These are phyloP conservation scores for Aspergillus sp. DNA, from an alignment of 2,329 filamentous ascomycete genomes.

Conservation along the genomic window DNA sequence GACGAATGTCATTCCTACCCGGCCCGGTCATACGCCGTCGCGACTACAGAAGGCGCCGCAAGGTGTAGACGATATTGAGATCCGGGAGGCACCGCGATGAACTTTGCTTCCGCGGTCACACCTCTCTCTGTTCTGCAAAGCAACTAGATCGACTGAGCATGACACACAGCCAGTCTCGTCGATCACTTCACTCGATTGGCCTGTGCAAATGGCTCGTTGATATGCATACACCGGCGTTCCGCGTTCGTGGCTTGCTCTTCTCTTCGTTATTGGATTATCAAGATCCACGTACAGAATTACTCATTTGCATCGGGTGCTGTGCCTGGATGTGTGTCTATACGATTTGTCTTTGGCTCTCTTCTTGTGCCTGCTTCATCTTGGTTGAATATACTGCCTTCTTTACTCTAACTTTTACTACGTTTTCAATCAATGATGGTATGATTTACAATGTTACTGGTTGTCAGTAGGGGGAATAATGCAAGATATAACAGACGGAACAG, in stretches of 20 bases:
- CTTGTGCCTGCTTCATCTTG: constrained; percentile 10
- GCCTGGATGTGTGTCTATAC: constrained; percentile 19
- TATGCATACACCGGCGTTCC: constrained; percentile 28
- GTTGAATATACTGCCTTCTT: constrained; percentile 18
- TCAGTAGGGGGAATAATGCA: background rate
- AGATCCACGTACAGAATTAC: constrained; percentile 10
- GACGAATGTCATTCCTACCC: constrained; percentile 27
- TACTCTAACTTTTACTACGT: background rate
- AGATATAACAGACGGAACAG: background rate
- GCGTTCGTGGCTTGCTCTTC: constrained; percentile 12
- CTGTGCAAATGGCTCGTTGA: background rate
- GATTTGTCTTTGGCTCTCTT: constrained; percentile 8
- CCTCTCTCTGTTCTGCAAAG: background rate
- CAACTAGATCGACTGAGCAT: background rate
- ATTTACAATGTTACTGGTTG: background rate
- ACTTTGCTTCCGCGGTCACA: background rate
- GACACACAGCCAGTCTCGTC: background rate
- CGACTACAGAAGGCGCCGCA: constrained; percentile 30
- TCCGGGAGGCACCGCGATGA: constrained; percentile 31
- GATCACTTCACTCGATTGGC: background rate
- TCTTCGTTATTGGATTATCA: constrained; percentile 4
- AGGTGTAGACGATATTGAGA: constrained; percentile 29
- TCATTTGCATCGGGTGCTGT: constrained; percentile 8
- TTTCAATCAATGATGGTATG: constrained; percentile 11
- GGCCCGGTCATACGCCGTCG: constrained; percentile 23